phyloP scores from a whole-genome alignment of 352 stramenopile species.

The Peronospora destructor region DNA sequence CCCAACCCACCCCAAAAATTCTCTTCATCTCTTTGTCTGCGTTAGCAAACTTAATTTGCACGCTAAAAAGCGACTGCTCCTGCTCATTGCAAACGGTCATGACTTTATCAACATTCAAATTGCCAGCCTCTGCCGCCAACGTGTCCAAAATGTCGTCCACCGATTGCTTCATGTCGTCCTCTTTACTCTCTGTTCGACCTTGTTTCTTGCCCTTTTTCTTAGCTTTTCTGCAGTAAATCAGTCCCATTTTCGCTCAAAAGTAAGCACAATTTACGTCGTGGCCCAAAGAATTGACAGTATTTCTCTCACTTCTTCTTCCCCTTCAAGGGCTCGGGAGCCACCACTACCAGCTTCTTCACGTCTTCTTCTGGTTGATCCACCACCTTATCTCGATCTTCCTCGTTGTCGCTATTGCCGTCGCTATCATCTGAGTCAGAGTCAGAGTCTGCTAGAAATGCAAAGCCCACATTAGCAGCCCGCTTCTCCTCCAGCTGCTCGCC shows the following conservation, averaged over 20 bases:
- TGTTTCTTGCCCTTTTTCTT: constrained; percentile 35
- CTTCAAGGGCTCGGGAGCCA: constrained; percentile 11
- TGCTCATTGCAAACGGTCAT: constrained; percentile 29
- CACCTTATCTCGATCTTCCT: constrained; percentile 18
- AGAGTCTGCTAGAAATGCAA: constrained; percentile 66
- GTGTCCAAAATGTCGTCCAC: constrained; percentile 69
- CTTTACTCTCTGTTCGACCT: constrained; percentile 15
- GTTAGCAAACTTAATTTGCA: constrained; percentile 71
- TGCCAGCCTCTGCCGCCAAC: constrained; percentile 38
- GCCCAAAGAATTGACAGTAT: background rate
- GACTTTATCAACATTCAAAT: constrained; percentile 33
- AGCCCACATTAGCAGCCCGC: constrained; percentile 44
- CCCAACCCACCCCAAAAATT: constrained; percentile 63
- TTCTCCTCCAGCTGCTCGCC: constrained; percentile 48
- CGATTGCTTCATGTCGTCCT: constrained; percentile 24
- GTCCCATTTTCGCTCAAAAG: background rate
- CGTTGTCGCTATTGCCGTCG: constrained; percentile 25
- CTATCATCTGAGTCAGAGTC: constrained; percentile 70
- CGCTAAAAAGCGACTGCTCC: constrained; percentile 56
- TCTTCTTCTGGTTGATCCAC: constrained; percentile 6
- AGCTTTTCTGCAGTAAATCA: constrained; percentile 12
- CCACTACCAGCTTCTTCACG: constrained; percentile 2
- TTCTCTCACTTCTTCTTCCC: constrained; percentile 29
- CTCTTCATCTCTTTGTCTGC: constrained; percentile 87
- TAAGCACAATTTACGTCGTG: background rate